phyloP scores from a whole-genome alignment of 148 eudicot genomes.

The Heliamphora exappendiculata region DNA sequence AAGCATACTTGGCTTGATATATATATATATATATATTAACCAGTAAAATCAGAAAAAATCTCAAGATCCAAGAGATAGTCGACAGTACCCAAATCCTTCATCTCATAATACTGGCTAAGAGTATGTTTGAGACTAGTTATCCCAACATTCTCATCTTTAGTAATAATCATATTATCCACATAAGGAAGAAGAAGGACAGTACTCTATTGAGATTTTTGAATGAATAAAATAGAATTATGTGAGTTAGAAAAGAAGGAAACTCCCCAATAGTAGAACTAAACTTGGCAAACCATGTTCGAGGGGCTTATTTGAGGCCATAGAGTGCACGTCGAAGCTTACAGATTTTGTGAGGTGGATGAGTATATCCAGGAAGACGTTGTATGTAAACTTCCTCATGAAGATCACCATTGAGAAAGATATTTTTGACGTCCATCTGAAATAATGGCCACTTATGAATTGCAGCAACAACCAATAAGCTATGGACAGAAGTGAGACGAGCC shows the following conservation, averaged over 20 bases:
- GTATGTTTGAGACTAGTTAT: not conserved
- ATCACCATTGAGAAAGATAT: not conserved
- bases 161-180: not conserved
- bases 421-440: not conserved
- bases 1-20: not conserved
- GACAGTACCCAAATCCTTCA: not conserved
- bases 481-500: too few relatives aligned
- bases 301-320: not conserved
- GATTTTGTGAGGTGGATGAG: too few relatives aligned
- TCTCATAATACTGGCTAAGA: not conserved
- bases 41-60: too few relatives aligned
- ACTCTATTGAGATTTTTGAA: not conserved
- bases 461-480: too few relatives aligned
- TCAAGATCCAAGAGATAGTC: not conserved
- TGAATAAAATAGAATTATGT: not conserved
- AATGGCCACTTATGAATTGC: not conserved
- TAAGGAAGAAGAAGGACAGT: not conserved
- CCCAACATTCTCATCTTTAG: not conserved
- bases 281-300: not conserved
- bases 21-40: too few relatives aligned
- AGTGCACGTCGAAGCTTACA: not conserved
- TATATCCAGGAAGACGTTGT: not conserved
- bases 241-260: not conserved
- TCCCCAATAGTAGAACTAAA: not conserved
- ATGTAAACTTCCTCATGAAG: not conserved